Conservation (phyloP, 2,329 filamentous ascomycete species). For the Hypoxylon sp. region DNA sequence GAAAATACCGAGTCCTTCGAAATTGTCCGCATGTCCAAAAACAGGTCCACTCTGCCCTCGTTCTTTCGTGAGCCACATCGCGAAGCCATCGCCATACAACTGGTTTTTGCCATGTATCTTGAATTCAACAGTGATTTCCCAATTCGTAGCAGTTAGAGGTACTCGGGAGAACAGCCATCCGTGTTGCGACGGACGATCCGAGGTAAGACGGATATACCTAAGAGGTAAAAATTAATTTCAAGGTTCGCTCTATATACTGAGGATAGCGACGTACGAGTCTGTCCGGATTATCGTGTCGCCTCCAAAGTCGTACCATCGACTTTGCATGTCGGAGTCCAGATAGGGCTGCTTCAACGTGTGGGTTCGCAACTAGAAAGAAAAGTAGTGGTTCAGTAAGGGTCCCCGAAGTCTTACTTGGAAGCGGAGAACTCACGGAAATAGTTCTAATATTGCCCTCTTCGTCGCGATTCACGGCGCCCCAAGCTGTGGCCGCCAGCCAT, state of each 20-base stretch:
- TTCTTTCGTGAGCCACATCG: conserved; percentile 97
- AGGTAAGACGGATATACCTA: conserved; percentile 92
- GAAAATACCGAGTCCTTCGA: conserved; percentile 95
- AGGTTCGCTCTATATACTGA: conserved; percentile 9
- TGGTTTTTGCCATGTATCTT: conserved; percentile 90
- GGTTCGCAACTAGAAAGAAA: conserved; percentile 76
- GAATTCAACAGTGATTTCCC: conserved; percentile 98
- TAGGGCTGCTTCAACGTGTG: conserved; percentile 93
- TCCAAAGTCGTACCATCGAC: conserved; percentile 99
- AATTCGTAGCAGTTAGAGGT: conserved; percentile 96
- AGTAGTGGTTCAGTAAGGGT: conserved; percentile 32
- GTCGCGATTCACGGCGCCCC: conserved; percentile 59
- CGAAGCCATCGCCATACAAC: conserved; percentile 95
- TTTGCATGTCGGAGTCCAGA: conserved; percentile 97
- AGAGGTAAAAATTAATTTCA: conserved; percentile 45
- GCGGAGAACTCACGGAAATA: conserved; percentile 69
- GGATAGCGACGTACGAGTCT: conserved; percentile 68
- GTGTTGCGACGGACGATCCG: conserved; percentile 88
- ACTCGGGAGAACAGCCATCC: conserved; percentile 96
- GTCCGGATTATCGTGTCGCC: conserved; percentile 89
- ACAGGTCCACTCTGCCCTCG: conserved; percentile 84
- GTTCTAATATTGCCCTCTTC: conserved; percentile 68
- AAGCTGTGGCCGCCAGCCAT: conserved; percentile 55
- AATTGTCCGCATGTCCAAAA: conserved; percentile 88
- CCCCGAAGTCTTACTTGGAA: conserved; percentile 12